phyloP scores from a whole-genome alignment of 805 yeast genomes.

The Starmerella potacharoeniae region DNA sequence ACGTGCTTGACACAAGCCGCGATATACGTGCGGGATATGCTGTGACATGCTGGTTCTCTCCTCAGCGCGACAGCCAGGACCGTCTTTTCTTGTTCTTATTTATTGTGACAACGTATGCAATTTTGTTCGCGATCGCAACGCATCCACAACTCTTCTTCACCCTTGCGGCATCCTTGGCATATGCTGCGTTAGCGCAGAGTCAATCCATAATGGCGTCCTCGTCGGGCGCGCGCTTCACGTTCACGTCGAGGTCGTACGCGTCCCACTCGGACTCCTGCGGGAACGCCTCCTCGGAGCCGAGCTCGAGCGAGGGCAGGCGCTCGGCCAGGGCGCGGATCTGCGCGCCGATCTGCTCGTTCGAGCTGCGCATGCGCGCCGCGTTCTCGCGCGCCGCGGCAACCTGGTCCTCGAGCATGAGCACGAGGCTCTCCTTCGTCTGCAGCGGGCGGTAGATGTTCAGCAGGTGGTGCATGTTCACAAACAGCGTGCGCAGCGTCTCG shows the following conservation, averaged over 20 bases:
- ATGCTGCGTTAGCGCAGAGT: too few species aligned
- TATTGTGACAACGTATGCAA: too few species aligned
- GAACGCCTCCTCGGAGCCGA: not conserved
- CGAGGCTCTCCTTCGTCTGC: conserved; percentile 82
- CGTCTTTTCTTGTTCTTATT: too few species aligned
- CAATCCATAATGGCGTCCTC: conserved; percentile 7
- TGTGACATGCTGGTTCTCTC: too few species aligned
- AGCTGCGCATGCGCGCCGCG: conserved; percentile 30
- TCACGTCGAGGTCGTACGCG: conserved; percentile 16
- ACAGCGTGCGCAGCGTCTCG: conserved; percentile 65
- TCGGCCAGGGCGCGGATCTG: conserved; percentile 31
- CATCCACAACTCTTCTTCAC: too few species aligned
- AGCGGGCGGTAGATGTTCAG: conserved; percentile 90
- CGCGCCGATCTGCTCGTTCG: conserved; percentile 34
- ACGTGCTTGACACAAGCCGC: too few species aligned
- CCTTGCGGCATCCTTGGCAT: too few species aligned
- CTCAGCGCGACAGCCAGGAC: too few species aligned
- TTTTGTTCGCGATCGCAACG: too few species aligned
- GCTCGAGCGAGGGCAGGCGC: conserved; percentile 16
- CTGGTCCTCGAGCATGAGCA: conserved; percentile 59
- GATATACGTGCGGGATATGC: too few species aligned
- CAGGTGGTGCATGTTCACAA: conserved; percentile 84
- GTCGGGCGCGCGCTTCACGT: conserved; percentile 4
- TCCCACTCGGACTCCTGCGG: conserved; percentile 11
- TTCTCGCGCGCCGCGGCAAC: conserved; percentile 30